These are phyloP conservation scores for Musa itinerans DNA, from an alignment of 176 grass and related monocot genomes.

Conservation along the genomic window DNA sequence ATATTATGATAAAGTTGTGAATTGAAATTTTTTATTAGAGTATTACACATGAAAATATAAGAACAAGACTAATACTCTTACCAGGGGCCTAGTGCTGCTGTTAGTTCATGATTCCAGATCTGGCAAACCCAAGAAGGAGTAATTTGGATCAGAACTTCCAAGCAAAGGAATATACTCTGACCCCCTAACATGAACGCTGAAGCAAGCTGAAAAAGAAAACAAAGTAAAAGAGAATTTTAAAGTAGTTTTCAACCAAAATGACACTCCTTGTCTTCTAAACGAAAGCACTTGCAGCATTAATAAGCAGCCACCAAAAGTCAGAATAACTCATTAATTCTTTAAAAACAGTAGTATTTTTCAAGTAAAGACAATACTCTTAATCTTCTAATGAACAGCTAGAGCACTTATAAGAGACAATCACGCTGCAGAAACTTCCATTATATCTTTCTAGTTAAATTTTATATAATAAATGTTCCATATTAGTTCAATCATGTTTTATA, in stretches of 20 bases:
- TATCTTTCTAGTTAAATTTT: too few species aligned
- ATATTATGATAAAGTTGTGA: too few species aligned
- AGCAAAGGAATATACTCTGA: slow-evolving; percentile 85
- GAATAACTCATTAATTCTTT: not conserved
- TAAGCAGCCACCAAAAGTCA: not conserved
- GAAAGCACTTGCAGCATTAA: not conserved
- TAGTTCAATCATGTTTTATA: too few species aligned
- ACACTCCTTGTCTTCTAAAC: not conserved
- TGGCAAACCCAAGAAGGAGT: slow-evolving; percentile 41
- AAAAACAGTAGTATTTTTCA: too few species aligned
- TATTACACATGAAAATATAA: too few species aligned
- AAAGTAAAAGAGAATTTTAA: not conserved
- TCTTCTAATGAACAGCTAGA: too few species aligned
- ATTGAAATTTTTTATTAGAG: too few species aligned
- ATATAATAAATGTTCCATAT: too few species aligned
- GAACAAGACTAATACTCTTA: not conserved
- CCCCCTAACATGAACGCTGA: slow-evolving; percentile 90
- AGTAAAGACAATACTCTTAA: too few species aligned
- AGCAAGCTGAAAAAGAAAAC: slow-evolving; percentile 69
- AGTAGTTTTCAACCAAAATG: not conserved
- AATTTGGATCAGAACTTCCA: slow-evolving; percentile 56
- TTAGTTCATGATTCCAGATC: slow-evolving; percentile 43
- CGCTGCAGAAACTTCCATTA: too few species aligned
- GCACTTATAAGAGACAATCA: too few species aligned
- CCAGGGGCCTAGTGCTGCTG: not conserved